Percentiles rank a stretch among this genome's conserved stretches.
Conservation (phyloP, 1,284 basidiomycete genomes). For the Peniophora sp. region DNA sequence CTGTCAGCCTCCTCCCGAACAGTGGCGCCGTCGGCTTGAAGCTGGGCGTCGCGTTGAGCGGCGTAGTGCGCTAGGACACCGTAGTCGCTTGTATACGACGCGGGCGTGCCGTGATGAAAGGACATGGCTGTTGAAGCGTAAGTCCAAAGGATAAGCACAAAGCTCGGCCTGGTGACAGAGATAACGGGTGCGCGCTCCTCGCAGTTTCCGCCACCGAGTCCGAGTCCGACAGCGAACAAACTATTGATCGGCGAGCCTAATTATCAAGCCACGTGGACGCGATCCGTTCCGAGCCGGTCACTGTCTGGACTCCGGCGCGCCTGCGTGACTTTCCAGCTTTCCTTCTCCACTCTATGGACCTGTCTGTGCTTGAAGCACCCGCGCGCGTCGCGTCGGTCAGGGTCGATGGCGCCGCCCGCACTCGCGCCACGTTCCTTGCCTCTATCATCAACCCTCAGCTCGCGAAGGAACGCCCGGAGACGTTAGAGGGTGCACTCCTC, state of each 20-base stretch:
- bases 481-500: slow-evolving; percentile 61
- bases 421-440: slow-evolving; percentile 74
- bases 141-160: too few relatives aligned
- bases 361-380: slow-evolving; percentile 7
- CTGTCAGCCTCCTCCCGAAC: too few relatives aligned
- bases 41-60: slow-evolving; percentile 11
- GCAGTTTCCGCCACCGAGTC: too few relatives aligned
- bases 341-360: not conserved
- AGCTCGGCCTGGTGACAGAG: too few relatives aligned
- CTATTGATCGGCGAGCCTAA: too few relatives aligned
- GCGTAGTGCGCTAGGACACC: slow-evolving; percentile 48
- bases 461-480: slow-evolving; percentile 20
- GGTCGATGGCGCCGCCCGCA: slow-evolving; percentile 69
- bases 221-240: too few relatives aligned
- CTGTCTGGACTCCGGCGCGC: not conserved
- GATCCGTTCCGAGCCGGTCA: too few relatives aligned
- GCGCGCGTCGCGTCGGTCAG: slow-evolving; percentile 65
- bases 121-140: not conserved
- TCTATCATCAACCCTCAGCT: slow-evolving; percentile 71
- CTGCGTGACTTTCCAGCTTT: not conserved
- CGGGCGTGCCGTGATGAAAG: slow-evolving; percentile 38
- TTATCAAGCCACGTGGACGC: too few relatives aligned
- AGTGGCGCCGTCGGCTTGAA: slow-evolving; percentile 5
- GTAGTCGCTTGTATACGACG: slow-evolving; percentile 58
- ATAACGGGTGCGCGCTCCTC: too few relatives aligned